Percentiles rank a stretch among this genome's conserved stretches.
Evolutionary conservation across 2,329 filamentous ascomycete genomes (phyloP).

Genomic region (Fusarium fracticaudum): DNA sequence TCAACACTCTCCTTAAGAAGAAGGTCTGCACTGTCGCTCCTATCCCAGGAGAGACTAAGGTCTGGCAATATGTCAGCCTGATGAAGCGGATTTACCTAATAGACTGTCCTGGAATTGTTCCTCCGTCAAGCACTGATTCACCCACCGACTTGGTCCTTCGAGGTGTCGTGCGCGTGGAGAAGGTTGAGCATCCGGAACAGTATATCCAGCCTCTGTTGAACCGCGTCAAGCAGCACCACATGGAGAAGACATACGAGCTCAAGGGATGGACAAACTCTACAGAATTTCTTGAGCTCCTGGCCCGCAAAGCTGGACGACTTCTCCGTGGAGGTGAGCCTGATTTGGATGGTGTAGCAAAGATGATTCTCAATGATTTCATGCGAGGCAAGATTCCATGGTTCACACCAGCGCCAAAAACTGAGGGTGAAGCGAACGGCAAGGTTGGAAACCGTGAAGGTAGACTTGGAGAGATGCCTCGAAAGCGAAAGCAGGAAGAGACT

Average conservation of each 20-base stretch:
- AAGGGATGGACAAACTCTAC: slow-evolving; percentile 80
- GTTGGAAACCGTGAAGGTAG: slow-evolving; percentile 79
- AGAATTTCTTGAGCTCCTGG: slow-evolving; percentile 87
- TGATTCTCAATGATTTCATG: slow-evolving; percentile 96
- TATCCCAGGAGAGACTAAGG: slow-evolving; percentile 95
- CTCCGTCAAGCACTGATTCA: slow-evolving; percentile 83
- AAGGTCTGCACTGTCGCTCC: slow-evolving; percentile 93
- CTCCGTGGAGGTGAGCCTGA: slow-evolving; percentile 95
- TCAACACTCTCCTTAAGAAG: slow-evolving; percentile 95
- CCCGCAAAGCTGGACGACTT: slow-evolving; percentile 85
- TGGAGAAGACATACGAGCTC: slow-evolving; percentile 93
- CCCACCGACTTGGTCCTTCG: slow-evolving; percentile 89
- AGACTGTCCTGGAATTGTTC: slow-evolving; percentile 96
- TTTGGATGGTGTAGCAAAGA: slow-evolving; percentile 93
- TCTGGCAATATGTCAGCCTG: slow-evolving; percentile 96
- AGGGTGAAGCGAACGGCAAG: slow-evolving; percentile 59
- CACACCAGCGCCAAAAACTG: slow-evolving; percentile 75
- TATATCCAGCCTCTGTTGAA: slow-evolving; percentile 87
- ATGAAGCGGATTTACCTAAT: slow-evolving; percentile 94
- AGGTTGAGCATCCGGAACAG: slow-evolving; percentile 95
- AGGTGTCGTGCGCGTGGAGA: slow-evolving; percentile 93
- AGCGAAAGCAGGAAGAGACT: slow-evolving; percentile 73
- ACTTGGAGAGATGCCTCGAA: slow-evolving; percentile 86
- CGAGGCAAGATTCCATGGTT: slow-evolving; percentile 97
- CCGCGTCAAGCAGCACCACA: slow-evolving; percentile 84